A percentile compares a stretch with the other conserved stretches of the same genome.
These are phyloP conservation scores for Pythium angustatum DNA, from an alignment of 352 stramenopile genomes.

Conservation along the genomic window DNA sequence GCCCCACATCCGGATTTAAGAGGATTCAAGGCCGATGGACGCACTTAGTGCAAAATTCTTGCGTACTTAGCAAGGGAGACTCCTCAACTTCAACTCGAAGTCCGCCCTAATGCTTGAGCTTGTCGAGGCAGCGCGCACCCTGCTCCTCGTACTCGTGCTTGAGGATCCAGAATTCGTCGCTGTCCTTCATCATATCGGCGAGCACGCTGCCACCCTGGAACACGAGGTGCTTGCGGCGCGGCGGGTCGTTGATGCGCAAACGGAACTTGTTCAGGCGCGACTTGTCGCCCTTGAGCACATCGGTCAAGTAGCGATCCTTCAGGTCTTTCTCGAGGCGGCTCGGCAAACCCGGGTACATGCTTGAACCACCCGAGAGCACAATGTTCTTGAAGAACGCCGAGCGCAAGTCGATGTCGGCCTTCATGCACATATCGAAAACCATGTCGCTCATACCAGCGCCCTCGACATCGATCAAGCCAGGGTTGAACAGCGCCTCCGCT, in stretches of 20 bases:
- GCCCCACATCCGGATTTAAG: background rate
- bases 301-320: conserved; percentile 75
- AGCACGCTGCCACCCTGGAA: conserved; percentile 94
- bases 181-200: conserved; percentile 94
- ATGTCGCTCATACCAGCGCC: conserved; percentile 94
- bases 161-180: conserved; percentile 93
- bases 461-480: conserved; percentile 96
- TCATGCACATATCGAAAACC: conserved; percentile 98
- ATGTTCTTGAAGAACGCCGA: conserved; percentile 99
- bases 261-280: conserved; percentile 92
- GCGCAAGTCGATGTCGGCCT: conserved; percentile 94
- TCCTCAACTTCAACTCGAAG: background rate
- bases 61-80: background rate
- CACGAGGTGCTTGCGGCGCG: conserved; percentile 95
- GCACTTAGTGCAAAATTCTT: conserved; percentile 9
- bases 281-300: conserved; percentile 89
- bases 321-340: conserved; percentile 93
- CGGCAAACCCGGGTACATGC: conserved; percentile 96
- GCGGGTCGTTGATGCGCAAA: conserved; percentile 95
- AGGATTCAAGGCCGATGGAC: background rate
- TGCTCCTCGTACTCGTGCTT: conserved; percentile 95
- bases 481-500: conserved; percentile 96
- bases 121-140: conserved; percentile 83
- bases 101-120: conserved; percentile 48
- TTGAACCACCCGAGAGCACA: conserved; percentile 91